Base-by-base conservation (phyloP, 805 yeast genomes). In the Starmerella stigmatis region DNA sequence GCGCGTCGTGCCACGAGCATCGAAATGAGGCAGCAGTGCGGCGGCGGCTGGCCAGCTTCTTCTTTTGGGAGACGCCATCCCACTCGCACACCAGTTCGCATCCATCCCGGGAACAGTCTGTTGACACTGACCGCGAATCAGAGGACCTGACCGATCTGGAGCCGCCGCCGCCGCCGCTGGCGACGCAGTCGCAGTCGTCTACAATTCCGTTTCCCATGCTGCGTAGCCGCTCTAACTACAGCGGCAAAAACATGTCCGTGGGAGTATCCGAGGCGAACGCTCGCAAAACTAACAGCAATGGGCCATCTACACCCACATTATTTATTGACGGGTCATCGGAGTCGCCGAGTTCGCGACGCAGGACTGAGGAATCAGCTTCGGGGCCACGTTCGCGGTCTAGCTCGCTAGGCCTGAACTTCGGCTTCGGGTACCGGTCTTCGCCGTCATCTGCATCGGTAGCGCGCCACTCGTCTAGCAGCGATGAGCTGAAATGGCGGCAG, bases 401-500 rank as follows among this genome's bases (percentile, higher is more conserved):
- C 22, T 41, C 44, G 34, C 41, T 41, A 22, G 26, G 26, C 15
- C 22, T 38, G 8, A 21, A 26, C 19, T 38, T 38, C 19, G 26
- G 26, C 13, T 38, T 38, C 20, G 41, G 41, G 12, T 11, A 19
- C 41, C 20, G 20, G 17, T 17, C 33, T 1, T 41, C 39, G 16
- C 30, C 36, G 15, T 23, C 28, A 4, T 31, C 31, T 11, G 35
- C 36, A 7, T 40, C 43, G 6, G n/a, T 38, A 15, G 31, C 46
- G 21, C 46, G 46, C 13, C 19, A 32, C 17, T 43, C 46, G 2
- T 26, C 46, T 7, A 26, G 38, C 22, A 37, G 40, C 22, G 51
- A 48, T 15, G 51, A 48, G n/a, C 44, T 45, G 26, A 32, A 38
- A 10, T 16, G 22, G 21, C 41, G 45, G 12, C 28, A 36, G 17